Conservation (phyloP, 176 grass and related monocot genomes). For the Oryza australiensis region DNA sequence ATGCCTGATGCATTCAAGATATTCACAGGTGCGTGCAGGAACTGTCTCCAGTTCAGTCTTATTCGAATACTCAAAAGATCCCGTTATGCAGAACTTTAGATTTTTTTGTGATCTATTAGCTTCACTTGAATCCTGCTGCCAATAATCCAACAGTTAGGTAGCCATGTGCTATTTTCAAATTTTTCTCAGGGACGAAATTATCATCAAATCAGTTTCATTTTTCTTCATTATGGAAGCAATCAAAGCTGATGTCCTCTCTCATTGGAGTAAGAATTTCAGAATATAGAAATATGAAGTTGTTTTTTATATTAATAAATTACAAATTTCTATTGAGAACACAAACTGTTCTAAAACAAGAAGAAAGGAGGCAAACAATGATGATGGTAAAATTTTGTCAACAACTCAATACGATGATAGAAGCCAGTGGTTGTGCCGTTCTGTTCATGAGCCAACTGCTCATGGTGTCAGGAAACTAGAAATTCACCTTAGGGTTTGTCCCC, state of each 20-base stretch:
- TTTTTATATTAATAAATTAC: background rate
- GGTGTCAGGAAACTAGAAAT: background rate
- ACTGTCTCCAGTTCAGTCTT: background rate
- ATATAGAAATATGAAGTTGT: background rate
- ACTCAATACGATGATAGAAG: background rate
- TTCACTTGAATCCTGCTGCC: background rate
- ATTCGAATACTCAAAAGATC: background rate
- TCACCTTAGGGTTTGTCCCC: background rate
- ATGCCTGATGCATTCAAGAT: conserved; percentile 81
- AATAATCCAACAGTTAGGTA: background rate
- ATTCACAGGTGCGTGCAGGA: conserved; percentile 65
- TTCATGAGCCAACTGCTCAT: background rate
- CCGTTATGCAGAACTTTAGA: background rate
- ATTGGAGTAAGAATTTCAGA: background rate
- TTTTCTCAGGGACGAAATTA: background rate
- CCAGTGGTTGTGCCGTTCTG: background rate
- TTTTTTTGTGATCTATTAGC: background rate
- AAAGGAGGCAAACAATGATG: background rate
- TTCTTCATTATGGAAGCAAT: background rate
- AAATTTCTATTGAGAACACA: background rate
- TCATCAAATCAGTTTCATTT: background rate
- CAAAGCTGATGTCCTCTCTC: background rate
- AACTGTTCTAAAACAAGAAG: background rate
- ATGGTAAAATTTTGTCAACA: no score
- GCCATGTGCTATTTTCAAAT: background rate